phyloP scores from a whole-genome alignment of 2,329 filamentous ascomycete species.

The Fusarium compactum region DNA sequence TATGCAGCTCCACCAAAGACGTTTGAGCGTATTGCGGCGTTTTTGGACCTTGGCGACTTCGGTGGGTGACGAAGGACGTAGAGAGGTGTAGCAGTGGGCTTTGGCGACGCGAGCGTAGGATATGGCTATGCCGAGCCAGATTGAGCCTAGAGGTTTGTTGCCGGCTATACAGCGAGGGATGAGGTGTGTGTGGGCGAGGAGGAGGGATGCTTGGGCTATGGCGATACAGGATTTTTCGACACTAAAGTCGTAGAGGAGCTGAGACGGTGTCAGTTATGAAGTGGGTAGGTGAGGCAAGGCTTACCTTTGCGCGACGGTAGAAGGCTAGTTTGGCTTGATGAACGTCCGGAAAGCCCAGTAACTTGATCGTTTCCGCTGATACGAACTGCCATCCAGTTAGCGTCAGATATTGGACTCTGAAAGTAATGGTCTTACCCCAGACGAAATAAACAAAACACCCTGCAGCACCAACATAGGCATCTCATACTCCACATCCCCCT shows the following conservation, averaged over 20 bases:
- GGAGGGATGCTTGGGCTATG: constrained; percentile 42
- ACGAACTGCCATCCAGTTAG: too few relatives aligned
- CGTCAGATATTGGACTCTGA: too few relatives aligned
- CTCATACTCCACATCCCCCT: constrained; percentile 7
- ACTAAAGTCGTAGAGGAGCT: constrained; percentile 45
- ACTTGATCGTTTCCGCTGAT: constrained; percentile 29
- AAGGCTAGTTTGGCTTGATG: constrained; percentile 45
- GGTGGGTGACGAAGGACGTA: not conserved
- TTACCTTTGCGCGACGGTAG: constrained; percentile 43
- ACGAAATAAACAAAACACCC: constrained; percentile 42
- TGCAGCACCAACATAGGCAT: constrained; percentile 43
- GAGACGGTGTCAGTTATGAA: not conserved
- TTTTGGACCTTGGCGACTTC: constrained; percentile 31
- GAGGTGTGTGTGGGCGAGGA: constrained; percentile 43
- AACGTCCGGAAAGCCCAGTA: constrained; percentile 38
- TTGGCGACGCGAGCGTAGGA: constrained; percentile 44
- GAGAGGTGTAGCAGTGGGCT: constrained; percentile 41
- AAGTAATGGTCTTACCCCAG: not conserved
- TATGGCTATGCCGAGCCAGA: constrained; percentile 46
- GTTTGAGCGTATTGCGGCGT: constrained; percentile 40
- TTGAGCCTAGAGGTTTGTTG: constrained; percentile 43
- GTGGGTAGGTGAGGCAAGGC: rapidly evolving
- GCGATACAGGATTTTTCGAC: constrained; percentile 42
- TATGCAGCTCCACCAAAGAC: constrained; percentile 46
- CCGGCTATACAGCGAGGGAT: constrained; percentile 44